Percentiles rank a stretch among this genome's conserved stretches.
phyloP scores from a whole-genome alignment of 225 moss, liverwort and hornwort species.

The Pseudisothecium myosuroides region DNA sequence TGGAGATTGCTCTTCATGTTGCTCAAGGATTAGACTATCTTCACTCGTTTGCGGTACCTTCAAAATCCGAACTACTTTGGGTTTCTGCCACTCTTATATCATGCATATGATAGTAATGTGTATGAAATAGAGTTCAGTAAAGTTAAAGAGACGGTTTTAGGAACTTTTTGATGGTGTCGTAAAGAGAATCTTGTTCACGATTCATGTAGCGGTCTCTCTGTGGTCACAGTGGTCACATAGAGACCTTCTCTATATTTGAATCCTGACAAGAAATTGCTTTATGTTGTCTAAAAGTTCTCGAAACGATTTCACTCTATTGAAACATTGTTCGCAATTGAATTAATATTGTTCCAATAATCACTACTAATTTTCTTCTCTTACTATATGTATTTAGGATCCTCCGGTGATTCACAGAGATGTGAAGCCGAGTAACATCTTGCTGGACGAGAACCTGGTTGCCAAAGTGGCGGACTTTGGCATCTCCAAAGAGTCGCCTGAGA shows the following conservation, averaged over 20 bases:
- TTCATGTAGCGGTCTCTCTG: not conserved
- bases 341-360: not conserved
- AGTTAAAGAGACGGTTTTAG: not conserved
- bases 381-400: slow-evolving; percentile 9
- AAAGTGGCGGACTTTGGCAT: slow-evolving; percentile 51
- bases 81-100: not conserved
- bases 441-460: slow-evolving; percentile 41
- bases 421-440: slow-evolving; percentile 41
- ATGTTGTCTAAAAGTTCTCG: not conserved
- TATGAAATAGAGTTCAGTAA: not conserved
- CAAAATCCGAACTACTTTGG: not conserved
- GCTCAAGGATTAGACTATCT: slow-evolving; percentile 59
- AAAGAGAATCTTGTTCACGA: not conserved
- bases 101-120: not conserved
- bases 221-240: not conserved
- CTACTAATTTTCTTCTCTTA: not conserved
- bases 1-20: slow-evolving; percentile 51
- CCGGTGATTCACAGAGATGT: slow-evolving; percentile 50
- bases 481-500: slow-evolving; percentile 33
- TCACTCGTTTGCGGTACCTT: slow-evolving; percentile 51
- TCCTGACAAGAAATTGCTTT: too few relatives aligned
- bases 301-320: not conserved
- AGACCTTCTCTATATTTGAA: not conserved
- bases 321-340: not conserved
- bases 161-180: not conserved